Conservation (phyloP, 2,329 filamentous ascomycete species). For the Pseudogymnoascus sp. region DNA sequence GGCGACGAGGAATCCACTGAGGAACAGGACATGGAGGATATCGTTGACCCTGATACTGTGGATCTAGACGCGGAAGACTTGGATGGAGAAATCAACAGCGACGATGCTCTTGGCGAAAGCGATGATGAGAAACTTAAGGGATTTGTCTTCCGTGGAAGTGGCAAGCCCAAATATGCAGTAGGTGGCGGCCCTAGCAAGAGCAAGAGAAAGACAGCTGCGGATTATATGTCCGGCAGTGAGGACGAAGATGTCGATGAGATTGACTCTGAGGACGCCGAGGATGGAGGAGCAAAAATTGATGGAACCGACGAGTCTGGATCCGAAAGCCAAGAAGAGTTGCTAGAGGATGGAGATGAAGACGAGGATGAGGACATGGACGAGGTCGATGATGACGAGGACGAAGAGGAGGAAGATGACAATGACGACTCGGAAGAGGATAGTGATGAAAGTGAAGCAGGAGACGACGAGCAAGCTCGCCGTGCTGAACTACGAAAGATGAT, state of each 20-base stretch:
- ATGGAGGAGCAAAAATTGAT: conserved; percentile 26
- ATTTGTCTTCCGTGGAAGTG: conserved; percentile 58
- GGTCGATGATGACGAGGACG: conserved; percentile 27
- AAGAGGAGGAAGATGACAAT: conserved; percentile 31
- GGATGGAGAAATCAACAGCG: conserved; percentile 55
- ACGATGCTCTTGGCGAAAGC: conserved; percentile 70
- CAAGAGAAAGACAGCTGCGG: conserved; percentile 45
- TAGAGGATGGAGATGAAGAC: conserved; percentile 27
- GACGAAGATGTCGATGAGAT: conserved; percentile 27
- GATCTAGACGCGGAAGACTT: conserved; percentile 49
- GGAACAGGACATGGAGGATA: conserved; percentile 30
- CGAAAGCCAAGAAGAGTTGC: conserved; percentile 27
- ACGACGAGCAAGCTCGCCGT: conserved; percentile 34
- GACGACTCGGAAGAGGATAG: conserved; percentile 24
- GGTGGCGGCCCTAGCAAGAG: conserved; percentile 24
- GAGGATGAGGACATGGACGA: conserved; percentile 22
- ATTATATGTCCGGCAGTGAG: conserved; percentile 46
- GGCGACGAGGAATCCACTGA: conserved; percentile 38
- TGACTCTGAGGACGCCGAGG: conserved; percentile 19
- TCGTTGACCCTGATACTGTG: conserved; percentile 46
- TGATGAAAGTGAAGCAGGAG: conserved; percentile 22
- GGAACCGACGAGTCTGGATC: conserved; percentile 29
- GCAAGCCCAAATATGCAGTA: conserved; percentile 37
- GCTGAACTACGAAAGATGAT: conserved; percentile 61
- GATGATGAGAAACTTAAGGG: conserved; percentile 76